phyloP scores from a whole-genome alignment of 2,329 filamentous ascomycete species.

The Dactylellina drechsleri region DNA sequence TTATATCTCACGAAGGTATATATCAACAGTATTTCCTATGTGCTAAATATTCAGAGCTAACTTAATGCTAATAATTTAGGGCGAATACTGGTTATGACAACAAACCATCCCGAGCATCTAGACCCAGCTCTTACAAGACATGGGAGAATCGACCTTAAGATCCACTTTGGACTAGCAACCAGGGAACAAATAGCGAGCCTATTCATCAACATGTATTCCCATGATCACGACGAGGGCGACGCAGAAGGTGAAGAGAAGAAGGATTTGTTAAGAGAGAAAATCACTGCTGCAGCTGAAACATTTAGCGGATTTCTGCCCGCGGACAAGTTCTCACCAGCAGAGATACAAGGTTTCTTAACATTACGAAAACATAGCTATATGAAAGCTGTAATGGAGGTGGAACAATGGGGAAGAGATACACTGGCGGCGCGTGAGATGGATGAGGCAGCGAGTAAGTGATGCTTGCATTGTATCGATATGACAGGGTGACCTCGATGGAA shows the following conservation, averaged over 20 bases:
- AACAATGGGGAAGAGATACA: constrained; percentile 62
- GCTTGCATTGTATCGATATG: too few species aligned
- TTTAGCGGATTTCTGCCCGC: constrained; percentile 69
- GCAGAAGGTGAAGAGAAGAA: constrained; percentile 8
- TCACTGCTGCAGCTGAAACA: constrained; percentile 63
- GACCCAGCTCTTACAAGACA: constrained; percentile 73
- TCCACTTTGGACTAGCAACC: constrained; percentile 57
- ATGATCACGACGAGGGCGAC: constrained; percentile 14
- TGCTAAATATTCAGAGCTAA: not conserved
- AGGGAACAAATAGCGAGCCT: constrained; percentile 54
- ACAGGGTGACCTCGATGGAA: too few species aligned
- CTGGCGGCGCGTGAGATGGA: not conserved
- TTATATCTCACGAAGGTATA: constrained; percentile 73
- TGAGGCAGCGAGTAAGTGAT: not conserved
- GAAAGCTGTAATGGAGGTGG: constrained; percentile 68
- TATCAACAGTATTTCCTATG: too few species aligned
- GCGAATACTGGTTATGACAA: constrained; percentile 73
- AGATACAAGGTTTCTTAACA: constrained; percentile 73
- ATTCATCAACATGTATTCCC: constrained; percentile 57
- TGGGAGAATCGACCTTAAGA: constrained; percentile 69
- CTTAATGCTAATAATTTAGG: constrained; percentile 59
- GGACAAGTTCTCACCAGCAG: constrained; percentile 69
- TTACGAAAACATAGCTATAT: constrained; percentile 71
- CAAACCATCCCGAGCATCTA: constrained; percentile 72
- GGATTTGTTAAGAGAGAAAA: constrained; percentile 62